Percentiles rank a stretch among this genome's conserved stretches.
These are phyloP conservation scores for Sambucus nigra DNA, from an alignment of 129 eudicot genomes.

Conservation along the genomic window DNA sequence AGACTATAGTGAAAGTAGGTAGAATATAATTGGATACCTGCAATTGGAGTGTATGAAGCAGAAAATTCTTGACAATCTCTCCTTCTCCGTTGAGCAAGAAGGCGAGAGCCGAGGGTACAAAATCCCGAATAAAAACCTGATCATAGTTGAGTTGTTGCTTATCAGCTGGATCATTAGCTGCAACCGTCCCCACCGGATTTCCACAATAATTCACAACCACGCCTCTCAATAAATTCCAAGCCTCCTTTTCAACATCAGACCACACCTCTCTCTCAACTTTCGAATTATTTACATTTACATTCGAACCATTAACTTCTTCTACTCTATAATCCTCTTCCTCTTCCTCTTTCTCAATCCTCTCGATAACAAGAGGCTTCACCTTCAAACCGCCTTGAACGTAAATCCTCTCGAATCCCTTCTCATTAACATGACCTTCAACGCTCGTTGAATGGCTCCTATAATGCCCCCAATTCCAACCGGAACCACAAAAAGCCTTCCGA, in stretches of 20 bases:
- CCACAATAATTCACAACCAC: slow-evolving; percentile 83
- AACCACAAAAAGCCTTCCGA: slow-evolving; percentile 58
- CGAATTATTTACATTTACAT: slow-evolving; percentile 25
- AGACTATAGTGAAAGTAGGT: neutral
- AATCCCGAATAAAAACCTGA: slow-evolving; percentile 92
- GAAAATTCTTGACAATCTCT: slow-evolving; percentile 85
- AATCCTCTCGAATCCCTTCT: slow-evolving; percentile 52
- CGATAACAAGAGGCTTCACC: slow-evolving; percentile 60
- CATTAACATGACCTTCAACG: slow-evolving; percentile 44
- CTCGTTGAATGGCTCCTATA: slow-evolving; percentile 61
- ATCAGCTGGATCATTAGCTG: slow-evolving; percentile 90
- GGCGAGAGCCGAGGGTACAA: slow-evolving; percentile 89
- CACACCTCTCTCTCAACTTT: slow-evolving; percentile 26
- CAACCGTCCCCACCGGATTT: slow-evolving; percentile 79
- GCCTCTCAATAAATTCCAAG: slow-evolving; percentile 67
- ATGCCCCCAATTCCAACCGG: slow-evolving; percentile 52
- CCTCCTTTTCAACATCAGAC: slow-evolving; percentile 72
- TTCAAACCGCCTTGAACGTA: slow-evolving; percentile 65
- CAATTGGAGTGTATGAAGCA: slow-evolving; percentile 86
- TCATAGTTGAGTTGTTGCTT: slow-evolving; percentile 78
- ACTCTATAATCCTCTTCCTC: slow-evolving; percentile 13
- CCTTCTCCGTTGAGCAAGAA: slow-evolving; percentile 92
- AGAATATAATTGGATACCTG: slow-evolving; percentile 41
- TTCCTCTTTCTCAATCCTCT: slow-evolving; percentile 22
- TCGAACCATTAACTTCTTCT: slow-evolving; percentile 17